Percentiles rank a stretch among this genome's conserved stretches.
These are phyloP conservation scores for Phytopythium ostracodes DNA, from an alignment of 352 stramenopile genomes.

Conservation along the genomic window DNA sequence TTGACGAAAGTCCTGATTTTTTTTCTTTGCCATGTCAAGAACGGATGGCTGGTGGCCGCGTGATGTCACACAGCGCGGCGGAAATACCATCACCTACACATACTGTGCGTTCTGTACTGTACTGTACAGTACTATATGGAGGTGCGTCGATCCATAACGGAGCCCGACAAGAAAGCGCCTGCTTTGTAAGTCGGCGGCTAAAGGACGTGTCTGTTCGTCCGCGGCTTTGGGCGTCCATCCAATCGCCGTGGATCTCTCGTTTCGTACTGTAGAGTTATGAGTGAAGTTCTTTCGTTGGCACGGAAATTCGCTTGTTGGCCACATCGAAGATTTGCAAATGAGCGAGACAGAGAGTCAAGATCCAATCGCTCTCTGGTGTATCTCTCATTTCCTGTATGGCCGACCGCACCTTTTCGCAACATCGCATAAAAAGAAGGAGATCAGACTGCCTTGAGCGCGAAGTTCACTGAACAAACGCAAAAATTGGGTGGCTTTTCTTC, in stretches of 20 bases:
- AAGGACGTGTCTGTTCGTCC: background rate
- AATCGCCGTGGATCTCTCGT: constrained; percentile 1
- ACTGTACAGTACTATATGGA: background rate
- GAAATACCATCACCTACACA: background rate
- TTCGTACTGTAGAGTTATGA: background rate
- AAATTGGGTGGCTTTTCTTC: constrained; percentile 5
- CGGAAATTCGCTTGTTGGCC: background rate
- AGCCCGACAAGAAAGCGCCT: background rate
- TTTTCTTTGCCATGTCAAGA: background rate
- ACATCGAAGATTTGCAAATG: constrained; percentile 1
- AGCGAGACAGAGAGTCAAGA: background rate
- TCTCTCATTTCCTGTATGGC: too few relatives aligned
- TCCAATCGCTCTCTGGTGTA: background rate
- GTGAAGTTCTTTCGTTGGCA: background rate
- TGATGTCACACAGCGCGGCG: background rate
- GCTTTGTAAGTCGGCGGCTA: background rate
- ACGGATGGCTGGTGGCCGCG: background rate
- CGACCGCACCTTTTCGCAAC: background rate
- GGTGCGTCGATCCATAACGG: constrained; percentile 1
- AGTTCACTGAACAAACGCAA: background rate
- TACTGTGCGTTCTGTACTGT: too few relatives aligned
- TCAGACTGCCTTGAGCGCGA: background rate
- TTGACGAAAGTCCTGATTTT: background rate
- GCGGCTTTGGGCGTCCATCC: background rate
- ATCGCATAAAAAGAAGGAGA: constrained; percentile 1